phyloP scores from a whole-genome alignment of 177 flowering plant species.

The Vitis hybrid region DNA sequence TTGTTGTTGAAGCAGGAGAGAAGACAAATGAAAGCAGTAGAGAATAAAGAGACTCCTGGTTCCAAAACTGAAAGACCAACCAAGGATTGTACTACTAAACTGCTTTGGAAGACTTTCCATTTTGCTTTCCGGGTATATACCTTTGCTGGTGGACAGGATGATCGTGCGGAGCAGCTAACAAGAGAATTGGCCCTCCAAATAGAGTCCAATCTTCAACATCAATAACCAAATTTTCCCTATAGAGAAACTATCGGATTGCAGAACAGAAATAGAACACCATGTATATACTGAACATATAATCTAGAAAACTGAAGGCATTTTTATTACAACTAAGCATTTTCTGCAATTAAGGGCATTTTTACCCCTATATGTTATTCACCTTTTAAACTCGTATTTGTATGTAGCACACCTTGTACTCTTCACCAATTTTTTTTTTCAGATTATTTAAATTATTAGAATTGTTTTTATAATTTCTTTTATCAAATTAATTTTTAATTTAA shows the following conservation, averaged over 20 bases:
- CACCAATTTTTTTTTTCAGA: too few relatives aligned
- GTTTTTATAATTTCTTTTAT: too few relatives aligned
- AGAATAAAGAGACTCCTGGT: neutral
- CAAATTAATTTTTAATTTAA: too few relatives aligned
- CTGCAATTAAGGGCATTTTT: too few relatives aligned
- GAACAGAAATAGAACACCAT: neutral
- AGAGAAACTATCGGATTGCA: neutral
- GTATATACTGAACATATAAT: neutral
- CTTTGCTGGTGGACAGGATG: slow-evolving; percentile 71
- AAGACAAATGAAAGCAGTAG: slow-evolving; percentile 32
- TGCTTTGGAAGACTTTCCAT: slow-evolving; percentile 68
- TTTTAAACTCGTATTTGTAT: neutral
- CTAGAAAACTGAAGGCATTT: too few relatives aligned
- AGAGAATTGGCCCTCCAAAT: slow-evolving; percentile 62
- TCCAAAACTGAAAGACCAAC: slow-evolving; percentile 25
- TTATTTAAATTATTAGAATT: too few relatives aligned
- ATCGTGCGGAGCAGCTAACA: slow-evolving; percentile 59
- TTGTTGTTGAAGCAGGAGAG: slow-evolving; percentile 32
- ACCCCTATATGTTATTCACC: too few relatives aligned
- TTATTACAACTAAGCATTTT: too few relatives aligned
- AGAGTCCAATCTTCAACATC: slow-evolving; percentile 29
- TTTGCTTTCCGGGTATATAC: slow-evolving; percentile 62
- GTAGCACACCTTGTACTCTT: too few relatives aligned
- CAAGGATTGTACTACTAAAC: slow-evolving; percentile 26
- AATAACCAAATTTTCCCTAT: neutral